phyloP scores from a whole-genome alignment of 164 flowering plant genomes.

The Taxillus chinensis region DNA sequence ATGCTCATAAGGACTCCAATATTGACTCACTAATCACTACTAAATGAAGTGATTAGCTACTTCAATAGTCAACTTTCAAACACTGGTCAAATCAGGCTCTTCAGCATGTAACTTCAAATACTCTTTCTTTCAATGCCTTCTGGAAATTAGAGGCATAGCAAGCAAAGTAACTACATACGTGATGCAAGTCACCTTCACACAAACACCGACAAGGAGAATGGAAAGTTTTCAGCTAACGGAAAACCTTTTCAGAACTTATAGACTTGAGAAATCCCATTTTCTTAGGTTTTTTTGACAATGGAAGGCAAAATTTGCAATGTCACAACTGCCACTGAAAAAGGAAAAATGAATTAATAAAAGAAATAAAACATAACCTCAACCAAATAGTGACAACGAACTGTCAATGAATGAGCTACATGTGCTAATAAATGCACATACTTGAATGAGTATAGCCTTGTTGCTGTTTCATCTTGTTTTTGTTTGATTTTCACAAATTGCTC shows the following conservation, averaged over 20 bases:
- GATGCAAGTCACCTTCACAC: not conserved
- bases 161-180: too few relatives aligned
- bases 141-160: too few relatives aligned
- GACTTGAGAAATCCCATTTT: conserved; percentile 36
- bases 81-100: too few relatives aligned
- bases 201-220: not conserved
- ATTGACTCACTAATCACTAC: too few relatives aligned
- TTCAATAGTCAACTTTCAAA: too few relatives aligned
- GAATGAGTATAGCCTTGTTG: conserved; percentile 63
- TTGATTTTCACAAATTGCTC: conserved; percentile 49
- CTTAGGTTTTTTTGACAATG: conserved; percentile 28
- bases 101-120: too few relatives aligned
- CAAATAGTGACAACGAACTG: not conserved
- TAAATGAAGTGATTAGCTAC: too few relatives aligned
- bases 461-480: conserved; percentile 68
- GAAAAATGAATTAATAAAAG: conserved; percentile 3
- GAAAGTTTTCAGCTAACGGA: conserved; percentile 12
- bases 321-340: conserved; percentile 26
- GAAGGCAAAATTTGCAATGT: conserved; percentile 10
- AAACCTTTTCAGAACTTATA: conserved; percentile 19
- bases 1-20: too few relatives aligned
- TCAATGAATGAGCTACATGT: not conserved
- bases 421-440: conserved; percentile 28
- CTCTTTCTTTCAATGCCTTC: too few relatives aligned
- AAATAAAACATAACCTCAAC: not conserved